These are phyloP conservation scores for Globisporangium sylvaticum DNA, from an alignment of 352 stramenopile genomes.

Conservation along the genomic window DNA sequence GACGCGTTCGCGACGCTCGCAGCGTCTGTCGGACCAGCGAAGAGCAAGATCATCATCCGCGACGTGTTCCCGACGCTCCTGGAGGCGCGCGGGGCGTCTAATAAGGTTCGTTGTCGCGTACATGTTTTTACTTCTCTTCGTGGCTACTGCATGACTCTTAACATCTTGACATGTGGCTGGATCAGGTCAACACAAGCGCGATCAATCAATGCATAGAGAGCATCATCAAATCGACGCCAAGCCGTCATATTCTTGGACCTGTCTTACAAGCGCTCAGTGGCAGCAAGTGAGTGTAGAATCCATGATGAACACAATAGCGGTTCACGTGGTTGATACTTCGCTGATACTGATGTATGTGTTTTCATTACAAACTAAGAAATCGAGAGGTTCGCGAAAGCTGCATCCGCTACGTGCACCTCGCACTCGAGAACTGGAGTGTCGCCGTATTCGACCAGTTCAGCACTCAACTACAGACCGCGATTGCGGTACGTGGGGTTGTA, in stretches of 20 bases:
- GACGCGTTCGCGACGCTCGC: slow-evolving; percentile 42
- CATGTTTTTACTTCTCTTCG: too few relatives aligned
- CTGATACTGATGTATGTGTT: not conserved
- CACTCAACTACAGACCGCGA: slow-evolving; percentile 31
- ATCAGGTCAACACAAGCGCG: slow-evolving; percentile 40
- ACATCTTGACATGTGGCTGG: not conserved
- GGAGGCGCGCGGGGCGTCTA: slow-evolving; percentile 42
- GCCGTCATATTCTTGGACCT: slow-evolving; percentile 43
- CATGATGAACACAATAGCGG: too few relatives aligned
- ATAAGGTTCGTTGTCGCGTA: slow-evolving; percentile 35
- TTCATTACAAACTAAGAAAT: slow-evolving; percentile 28
- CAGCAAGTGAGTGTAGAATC: slow-evolving; percentile 40
- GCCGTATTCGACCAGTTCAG: slow-evolving; percentile 42
- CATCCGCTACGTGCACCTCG: slow-evolving; percentile 43
- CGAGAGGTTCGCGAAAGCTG: slow-evolving; percentile 61
- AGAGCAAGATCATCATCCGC: slow-evolving; percentile 51
- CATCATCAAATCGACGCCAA: slow-evolving; percentile 38
- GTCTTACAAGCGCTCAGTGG: slow-evolving; percentile 37
- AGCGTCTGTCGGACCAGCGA: slow-evolving; percentile 25
- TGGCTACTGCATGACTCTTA: not conserved
- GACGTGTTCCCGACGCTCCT: slow-evolving; percentile 63
- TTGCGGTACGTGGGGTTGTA: slow-evolving; percentile 21
- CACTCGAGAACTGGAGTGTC: slow-evolving; percentile 34
- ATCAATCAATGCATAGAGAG: slow-evolving; percentile 52
- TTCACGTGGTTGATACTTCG: not conserved